A percentile compares a stretch with the other conserved stretches of the same genome.
phyloP scores from a whole-genome alignment of 2,329 filamentous ascomycete genomes.

The Colletotrichum echinochloae region DNA sequence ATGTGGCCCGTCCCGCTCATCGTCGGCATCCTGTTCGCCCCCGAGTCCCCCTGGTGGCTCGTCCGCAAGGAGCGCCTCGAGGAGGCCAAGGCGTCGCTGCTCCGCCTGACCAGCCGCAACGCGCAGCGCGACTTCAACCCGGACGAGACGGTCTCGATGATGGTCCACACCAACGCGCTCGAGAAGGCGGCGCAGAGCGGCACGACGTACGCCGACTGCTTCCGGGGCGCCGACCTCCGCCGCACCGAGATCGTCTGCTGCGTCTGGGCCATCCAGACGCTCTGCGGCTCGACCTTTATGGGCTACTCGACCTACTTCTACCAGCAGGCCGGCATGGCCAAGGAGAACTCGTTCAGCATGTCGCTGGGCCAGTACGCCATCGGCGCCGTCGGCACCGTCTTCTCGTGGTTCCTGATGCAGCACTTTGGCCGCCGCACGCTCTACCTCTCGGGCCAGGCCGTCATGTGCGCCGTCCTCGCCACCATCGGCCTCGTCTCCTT shows the following conservation, averaged over 20 bases:
- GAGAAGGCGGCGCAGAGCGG: constrained; percentile 56
- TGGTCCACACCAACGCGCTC: constrained; percentile 63
- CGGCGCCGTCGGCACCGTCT: constrained; percentile 58
- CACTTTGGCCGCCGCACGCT: constrained; percentile 59
- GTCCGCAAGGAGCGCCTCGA: constrained; percentile 55
- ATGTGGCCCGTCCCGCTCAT: constrained; percentile 60
- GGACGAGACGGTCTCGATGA: constrained; percentile 62
- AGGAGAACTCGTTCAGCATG: constrained; percentile 54
- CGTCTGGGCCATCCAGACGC: constrained; percentile 55
- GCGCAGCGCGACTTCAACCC: constrained; percentile 50
- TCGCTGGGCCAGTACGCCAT: constrained; percentile 57
- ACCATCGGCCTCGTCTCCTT: constrained; percentile 58
- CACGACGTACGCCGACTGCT: constrained; percentile 60
- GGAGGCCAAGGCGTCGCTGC: constrained; percentile 54
- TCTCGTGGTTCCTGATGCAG: constrained; percentile 59
- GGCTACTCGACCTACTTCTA: constrained; percentile 56
- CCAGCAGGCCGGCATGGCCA: constrained; percentile 55
- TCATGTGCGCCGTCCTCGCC: constrained; percentile 54
- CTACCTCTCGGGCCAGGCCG: constrained; percentile 56
- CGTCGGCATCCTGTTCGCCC: constrained; percentile 56
- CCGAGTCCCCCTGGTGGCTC: constrained; percentile 65
- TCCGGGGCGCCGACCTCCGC: constrained; percentile 59
- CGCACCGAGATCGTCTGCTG: constrained; percentile 59
- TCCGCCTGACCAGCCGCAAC: constrained; percentile 52
- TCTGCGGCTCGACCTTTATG: constrained; percentile 54